Evolutionary conservation across 2,329 filamentous ascomycete species (phyloP).

Genomic region (Colletotrichum falcatum): DNA sequence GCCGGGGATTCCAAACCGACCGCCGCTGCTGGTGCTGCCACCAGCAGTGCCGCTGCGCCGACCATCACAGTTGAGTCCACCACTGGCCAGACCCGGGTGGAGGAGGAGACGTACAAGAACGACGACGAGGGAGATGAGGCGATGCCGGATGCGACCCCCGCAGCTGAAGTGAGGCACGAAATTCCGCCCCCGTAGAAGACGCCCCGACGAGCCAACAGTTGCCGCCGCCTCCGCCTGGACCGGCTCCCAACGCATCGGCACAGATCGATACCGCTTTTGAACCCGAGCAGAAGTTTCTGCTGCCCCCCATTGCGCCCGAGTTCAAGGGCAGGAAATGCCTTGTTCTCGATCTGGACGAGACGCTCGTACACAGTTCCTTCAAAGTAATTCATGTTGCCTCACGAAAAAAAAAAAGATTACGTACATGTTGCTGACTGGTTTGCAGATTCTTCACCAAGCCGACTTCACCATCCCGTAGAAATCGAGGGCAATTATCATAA

Average conservation of each 20-base stretch:
- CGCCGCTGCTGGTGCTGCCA: conserved; percentile 34
- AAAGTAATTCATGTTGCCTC: conserved; percentile 74
- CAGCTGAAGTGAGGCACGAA: conserved; percentile 57
- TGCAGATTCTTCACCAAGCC: conserved; percentile 92
- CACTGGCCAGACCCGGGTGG: conserved; percentile 42
- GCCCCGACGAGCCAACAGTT: conserved; percentile 50
- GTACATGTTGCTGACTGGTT: conserved; percentile 30
- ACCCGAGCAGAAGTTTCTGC: conserved; percentile 73
- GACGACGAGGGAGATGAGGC: conserved; percentile 72
- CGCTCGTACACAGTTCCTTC: conserved; percentile 97
- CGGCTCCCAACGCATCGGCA: conserved; percentile 50
- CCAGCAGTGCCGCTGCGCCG: conserved; percentile 58
- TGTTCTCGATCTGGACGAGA: conserved; percentile 95
- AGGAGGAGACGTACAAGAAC: conserved; percentile 48
- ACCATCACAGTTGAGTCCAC: conserved; percentile 49
- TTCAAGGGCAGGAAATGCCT: conserved; percentile 92
- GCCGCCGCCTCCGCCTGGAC: conserved; percentile 61
- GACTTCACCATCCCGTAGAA: conserved; percentile 98
- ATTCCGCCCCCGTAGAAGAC: conserved; percentile 56
- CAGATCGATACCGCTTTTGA: conserved; percentile 4
- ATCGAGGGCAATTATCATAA: conserved; percentile 99
- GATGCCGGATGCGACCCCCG: conserved; percentile 73
- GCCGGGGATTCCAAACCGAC: conserved; percentile 62
- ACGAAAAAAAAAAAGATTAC: conserved; percentile 28
- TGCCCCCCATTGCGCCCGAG: conserved; percentile 84